Conservation (phyloP, 306 rosid genomes). For the Gastrolobium villosum region DNA sequence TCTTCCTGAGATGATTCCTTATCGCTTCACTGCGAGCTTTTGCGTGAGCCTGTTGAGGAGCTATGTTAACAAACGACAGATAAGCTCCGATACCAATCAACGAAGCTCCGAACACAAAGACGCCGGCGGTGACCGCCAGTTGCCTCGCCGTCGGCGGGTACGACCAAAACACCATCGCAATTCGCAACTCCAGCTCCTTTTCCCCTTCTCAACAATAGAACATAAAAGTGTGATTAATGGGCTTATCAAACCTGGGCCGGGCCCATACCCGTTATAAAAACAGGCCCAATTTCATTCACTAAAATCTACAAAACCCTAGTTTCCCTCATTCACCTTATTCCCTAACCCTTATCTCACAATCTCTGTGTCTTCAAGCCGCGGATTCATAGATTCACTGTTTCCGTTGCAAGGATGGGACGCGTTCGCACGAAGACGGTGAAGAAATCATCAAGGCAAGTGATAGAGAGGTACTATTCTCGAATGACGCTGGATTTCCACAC, state of each 20-base stretch:
- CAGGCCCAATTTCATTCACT: not conserved
- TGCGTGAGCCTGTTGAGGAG: conserved; percentile 50
- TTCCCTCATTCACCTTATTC: not conserved
- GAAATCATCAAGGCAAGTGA: conserved; percentile 74
- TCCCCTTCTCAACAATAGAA: too few species aligned
- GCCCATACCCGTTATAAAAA: not conserved
- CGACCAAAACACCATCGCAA: conserved; percentile 42
- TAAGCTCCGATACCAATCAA: conserved; percentile 39
- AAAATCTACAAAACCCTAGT: conserved; percentile 17
- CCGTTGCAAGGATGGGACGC: conserved; percentile 59
- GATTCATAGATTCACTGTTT: not conserved
- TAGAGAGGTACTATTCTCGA: conserved; percentile 65
- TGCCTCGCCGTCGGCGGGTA: conserved; percentile 48
- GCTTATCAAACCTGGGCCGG: not conserved
- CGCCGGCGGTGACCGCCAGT: conserved; percentile 33
- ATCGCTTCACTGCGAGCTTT: conserved; percentile 47
- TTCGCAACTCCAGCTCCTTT: too few species aligned
- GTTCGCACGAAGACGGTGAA: conserved; percentile 78
- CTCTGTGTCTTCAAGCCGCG: not conserved
- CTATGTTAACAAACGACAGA: conserved; percentile 38
- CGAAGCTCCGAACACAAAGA: conserved; percentile 34
- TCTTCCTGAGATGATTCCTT: conserved; percentile 41
- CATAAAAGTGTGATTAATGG: not conserved
- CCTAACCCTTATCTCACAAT: not conserved
- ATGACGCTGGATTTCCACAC: conserved; percentile 76